Conservation (phyloP, 345 rosid genomes). For the Ceriops decandra region DNA sequence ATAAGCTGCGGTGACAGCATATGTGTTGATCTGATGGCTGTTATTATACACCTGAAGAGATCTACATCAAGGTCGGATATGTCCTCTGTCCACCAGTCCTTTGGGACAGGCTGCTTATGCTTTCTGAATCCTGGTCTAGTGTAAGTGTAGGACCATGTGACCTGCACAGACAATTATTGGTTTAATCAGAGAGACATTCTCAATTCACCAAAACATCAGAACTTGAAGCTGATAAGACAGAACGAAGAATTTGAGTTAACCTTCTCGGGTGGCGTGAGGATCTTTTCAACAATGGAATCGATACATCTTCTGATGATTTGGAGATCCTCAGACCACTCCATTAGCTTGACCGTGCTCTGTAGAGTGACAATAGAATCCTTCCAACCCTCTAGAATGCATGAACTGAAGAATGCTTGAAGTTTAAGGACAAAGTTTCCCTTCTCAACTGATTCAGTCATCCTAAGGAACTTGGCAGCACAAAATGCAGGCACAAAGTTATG, state of each 20-base stretch:
- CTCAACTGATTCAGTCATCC: constrained; percentile 82
- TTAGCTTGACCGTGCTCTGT: constrained; percentile 55
- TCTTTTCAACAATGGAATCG: constrained; percentile 77
- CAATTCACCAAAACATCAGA: neutral
- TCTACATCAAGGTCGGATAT: constrained; percentile 85
- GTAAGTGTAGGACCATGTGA: constrained; percentile 88
- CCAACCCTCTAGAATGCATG: constrained; percentile 95
- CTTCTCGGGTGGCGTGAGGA: constrained; percentile 72
- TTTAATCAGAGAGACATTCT: neutral
- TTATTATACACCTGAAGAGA: constrained; percentile 69
- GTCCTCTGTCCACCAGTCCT: constrained; percentile 99
- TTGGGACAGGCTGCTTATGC: constrained; percentile 62
- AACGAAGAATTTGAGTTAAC: constrained; percentile 25
- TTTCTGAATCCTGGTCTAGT: constrained; percentile 69
- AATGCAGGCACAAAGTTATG: constrained; percentile 75
- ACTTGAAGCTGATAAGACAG: neutral
- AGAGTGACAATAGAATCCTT: constrained; percentile 80
- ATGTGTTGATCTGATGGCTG: constrained; percentile 60
- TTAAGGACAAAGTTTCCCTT: constrained; percentile 72
- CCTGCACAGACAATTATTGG: constrained; percentile 39
- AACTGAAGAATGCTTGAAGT: constrained; percentile 82
- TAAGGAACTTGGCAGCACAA: constrained; percentile 88
- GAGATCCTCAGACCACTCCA: constrained; percentile 88
- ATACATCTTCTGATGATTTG: constrained; percentile 80
- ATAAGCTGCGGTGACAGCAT: constrained; percentile 71